Base-by-base conservation (phyloP, 495 filamentous ascomycete species). In the Neurospora pannonica region DNA sequence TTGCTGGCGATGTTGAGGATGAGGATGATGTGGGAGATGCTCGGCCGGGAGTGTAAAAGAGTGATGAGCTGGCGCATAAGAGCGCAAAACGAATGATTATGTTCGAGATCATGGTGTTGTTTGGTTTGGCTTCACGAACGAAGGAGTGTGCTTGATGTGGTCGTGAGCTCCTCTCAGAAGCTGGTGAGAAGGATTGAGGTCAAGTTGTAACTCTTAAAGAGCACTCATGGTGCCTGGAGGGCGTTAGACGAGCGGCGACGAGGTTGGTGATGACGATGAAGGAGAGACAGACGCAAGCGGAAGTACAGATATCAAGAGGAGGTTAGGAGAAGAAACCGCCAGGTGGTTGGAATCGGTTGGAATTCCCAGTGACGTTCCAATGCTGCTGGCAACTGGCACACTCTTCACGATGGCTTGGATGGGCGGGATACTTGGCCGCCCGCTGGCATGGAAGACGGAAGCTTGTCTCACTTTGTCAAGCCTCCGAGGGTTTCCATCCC, bases 1-100 rank as follows among this genome's bases (percentile, higher is more conserved):
- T 71, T 69, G 17, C 70, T 38, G 24, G 72, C 31, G 37, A 78
- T 40, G 74, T 40, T 15, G 67, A 38, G 46, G 38, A 72, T 13
- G 28, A 19, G 5, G 28, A 48, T 1, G 36, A 42, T 62, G 72
- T 38, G n/a, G 62, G 21, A 19, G 34, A 70, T 39, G 72, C 38
- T 38, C 28, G 19, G 11, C 19, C 19, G 1, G 43, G 71, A 40
- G 38, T 71, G 48, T 15, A 4, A 46, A 37, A 3, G 62, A n/a
- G 70, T 42, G 28, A 38, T 4, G 72, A 67, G 28, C 54, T 67
- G 28, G 54, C 54, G 54, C 15, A 67, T 67, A 67, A 1, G 31
- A 67, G 54, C 54, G 54, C 28, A 67, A 67, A 67, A 34, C 54
- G 54, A 67, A 67, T 19, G 13, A 67, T 9, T 19, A 15, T 19